These are phyloP conservation scores for Albatrellus ellisii DNA, from an alignment of 768 basidiomycete genomes.

Conservation along the genomic window DNA sequence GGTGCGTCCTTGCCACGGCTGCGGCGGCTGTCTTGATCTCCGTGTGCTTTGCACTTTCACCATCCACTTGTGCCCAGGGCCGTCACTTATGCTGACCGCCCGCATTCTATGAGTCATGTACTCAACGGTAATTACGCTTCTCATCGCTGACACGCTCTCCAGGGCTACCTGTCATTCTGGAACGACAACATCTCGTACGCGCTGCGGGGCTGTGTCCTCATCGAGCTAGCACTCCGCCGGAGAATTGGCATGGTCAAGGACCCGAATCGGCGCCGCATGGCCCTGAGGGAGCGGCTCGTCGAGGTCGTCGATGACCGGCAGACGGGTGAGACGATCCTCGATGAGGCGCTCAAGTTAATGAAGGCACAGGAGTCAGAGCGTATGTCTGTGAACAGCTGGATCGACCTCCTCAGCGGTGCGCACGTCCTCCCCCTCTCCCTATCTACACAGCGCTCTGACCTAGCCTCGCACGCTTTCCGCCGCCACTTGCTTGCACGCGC, in stretches of 20 bases:
- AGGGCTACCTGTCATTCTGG: conserved; percentile 98
- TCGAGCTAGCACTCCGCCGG: conserved; percentile 91
- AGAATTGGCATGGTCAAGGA: conserved; percentile 88
- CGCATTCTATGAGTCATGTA: background rate
- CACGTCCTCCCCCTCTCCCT: conserved; percentile 18
- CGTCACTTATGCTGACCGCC: background rate
- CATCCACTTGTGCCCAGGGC: background rate
- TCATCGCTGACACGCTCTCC: conserved; percentile 10
- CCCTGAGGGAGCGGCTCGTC: conserved; percentile 70
- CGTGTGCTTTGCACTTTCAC: background rate
- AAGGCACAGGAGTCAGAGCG: conserved; percentile 64
- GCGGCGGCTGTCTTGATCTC: background rate
- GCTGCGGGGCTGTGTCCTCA: conserved; percentile 93
- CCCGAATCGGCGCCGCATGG: conserved; percentile 57
- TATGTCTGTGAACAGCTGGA: conserved; percentile 82
- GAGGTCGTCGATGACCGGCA: conserved; percentile 87
- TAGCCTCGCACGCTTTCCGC: background rate
- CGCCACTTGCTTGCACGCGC: too few species aligned
- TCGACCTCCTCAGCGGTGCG: conserved; percentile 85
- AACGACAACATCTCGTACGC: conserved; percentile 99
- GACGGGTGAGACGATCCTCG: conserved; percentile 93
- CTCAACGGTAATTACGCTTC: background rate
- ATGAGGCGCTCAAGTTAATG: conserved; percentile 95
- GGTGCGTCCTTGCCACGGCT: conserved; percentile 28
- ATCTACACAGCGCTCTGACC: background rate